Evolutionary conservation across 2,329 filamentous ascomycete species (phyloP).

Genomic region (Fusarium sambucinum): DNA sequence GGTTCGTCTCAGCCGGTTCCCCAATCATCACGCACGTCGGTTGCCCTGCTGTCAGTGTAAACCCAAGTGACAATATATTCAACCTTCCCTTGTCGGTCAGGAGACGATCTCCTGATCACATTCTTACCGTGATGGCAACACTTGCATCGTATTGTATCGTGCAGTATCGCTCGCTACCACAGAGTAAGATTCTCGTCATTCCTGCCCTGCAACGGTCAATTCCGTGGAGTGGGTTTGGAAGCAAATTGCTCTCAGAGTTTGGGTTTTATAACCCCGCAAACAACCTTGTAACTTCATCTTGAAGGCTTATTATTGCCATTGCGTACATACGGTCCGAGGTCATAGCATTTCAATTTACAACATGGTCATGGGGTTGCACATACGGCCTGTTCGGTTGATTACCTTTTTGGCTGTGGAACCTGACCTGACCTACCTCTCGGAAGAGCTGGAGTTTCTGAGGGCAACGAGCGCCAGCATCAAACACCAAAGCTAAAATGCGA

Average conservation of each 20-base stretch:
- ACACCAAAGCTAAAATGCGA: constrained; percentile 18
- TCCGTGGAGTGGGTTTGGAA: constrained; percentile 30
- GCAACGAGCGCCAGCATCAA: constrained; percentile 28
- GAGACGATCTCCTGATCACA: constrained; percentile 27
- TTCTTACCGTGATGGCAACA: constrained; percentile 16
- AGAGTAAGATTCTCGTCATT: constrained; percentile 14
- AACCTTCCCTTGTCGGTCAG: constrained; percentile 24
- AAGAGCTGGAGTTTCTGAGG: constrained; percentile 18
- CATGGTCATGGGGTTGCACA: constrained; percentile 28
- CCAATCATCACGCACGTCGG: constrained; percentile 23
- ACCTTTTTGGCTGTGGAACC: constrained; percentile 11
- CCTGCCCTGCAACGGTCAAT: constrained; percentile 24
- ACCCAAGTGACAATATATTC: not conserved
- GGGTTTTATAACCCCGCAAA: constrained; percentile 34
- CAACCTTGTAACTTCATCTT: constrained; percentile 36
- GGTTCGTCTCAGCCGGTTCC: constrained; percentile 23
- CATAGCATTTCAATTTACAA: constrained; percentile 24
- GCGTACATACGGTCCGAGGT: constrained; percentile 21
- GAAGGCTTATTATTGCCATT: not conserved
- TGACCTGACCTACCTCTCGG: constrained; percentile 13
- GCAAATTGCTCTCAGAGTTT: constrained; percentile 34
- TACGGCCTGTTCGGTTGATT: constrained; percentile 8
- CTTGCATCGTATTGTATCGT: constrained; percentile 9
- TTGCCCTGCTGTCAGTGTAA: not conserved
- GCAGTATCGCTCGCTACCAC: constrained; percentile 27